Percentiles rank a stretch among this genome's conserved stretches.
Conservation (phyloP, 768 basidiomycete species). For the Lyophyllum atratum region DNA sequence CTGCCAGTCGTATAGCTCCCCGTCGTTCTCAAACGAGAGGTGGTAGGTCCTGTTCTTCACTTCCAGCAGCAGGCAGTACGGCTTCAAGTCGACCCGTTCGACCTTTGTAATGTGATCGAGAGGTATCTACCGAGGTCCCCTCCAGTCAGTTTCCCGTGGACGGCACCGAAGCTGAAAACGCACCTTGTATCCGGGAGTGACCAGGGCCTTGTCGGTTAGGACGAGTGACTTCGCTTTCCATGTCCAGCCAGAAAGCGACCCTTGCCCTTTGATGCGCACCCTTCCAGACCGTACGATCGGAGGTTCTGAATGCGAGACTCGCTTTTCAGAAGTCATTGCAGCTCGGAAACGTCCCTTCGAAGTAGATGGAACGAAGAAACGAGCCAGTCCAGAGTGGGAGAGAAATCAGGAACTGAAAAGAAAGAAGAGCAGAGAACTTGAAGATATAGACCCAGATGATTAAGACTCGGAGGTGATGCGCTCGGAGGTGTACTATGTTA, state of each 20-base stretch:
- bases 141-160: neutral
- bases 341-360: neutral
- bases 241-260: slow-evolving; percentile 17
- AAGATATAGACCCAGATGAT: neutral
- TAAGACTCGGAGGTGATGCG: neutral
- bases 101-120: slow-evolving; percentile 37
- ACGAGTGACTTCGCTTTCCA: slow-evolving; percentile 22
- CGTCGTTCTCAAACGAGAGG: slow-evolving; percentile 38
- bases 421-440: neutral
- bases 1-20: slow-evolving; percentile 47
- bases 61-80: slow-evolving; percentile 36
- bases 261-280: slow-evolving; percentile 18
- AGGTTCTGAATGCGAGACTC: neutral
- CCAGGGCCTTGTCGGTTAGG: slow-evolving; percentile 19
- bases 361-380: neutral
- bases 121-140: slow-evolving; percentile 19
- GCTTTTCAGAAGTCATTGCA: slow-evolving; percentile 4
- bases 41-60: slow-evolving; percentile 33
- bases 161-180: neutral
- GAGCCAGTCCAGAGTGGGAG: neutral
- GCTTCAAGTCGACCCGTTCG: slow-evolving; percentile 39
- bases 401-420: neutral
- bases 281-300: slow-evolving; percentile 12
- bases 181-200: slow-evolving; percentile 20
- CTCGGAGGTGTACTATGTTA: slow-evolving; percentile 6